Percentiles rank a stretch among this genome's conserved stretches.
Evolutionary conservation across 2,329 filamentous ascomycete species (phyloP).

Genomic region (Rhytidhysteron rufulum): DNA sequence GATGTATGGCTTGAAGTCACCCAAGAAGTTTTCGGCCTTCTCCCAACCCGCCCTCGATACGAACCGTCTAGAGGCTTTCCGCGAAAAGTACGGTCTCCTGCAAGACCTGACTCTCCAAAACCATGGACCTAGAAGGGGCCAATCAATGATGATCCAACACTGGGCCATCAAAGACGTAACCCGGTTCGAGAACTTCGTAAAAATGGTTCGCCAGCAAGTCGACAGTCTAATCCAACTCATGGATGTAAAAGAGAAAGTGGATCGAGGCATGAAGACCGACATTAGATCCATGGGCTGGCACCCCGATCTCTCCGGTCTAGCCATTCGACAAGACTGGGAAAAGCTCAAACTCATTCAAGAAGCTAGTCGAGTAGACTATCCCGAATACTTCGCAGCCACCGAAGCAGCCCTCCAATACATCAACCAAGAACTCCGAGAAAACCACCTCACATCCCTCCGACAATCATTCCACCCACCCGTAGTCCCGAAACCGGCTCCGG

Average conservation of each 20-base stretch:
- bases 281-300: constrained; percentile 49
- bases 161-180: constrained; percentile 41
- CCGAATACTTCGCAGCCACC: constrained; percentile 41
- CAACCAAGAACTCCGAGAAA: constrained; percentile 27
- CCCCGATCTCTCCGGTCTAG: constrained; percentile 36
- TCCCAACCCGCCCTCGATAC: constrained; percentile 42
- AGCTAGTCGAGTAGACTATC: constrained; percentile 40
- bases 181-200: constrained; percentile 41
- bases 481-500: not conserved
- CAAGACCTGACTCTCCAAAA: constrained; percentile 35
- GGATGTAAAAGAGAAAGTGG: constrained; percentile 41
- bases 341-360: constrained; percentile 45
- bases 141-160: constrained; percentile 31
- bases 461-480: not conserved
- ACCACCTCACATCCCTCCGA: constrained; percentile 2
- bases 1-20: constrained; percentile 43
- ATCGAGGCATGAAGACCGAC: constrained; percentile 42
- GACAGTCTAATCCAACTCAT: constrained; percentile 43
- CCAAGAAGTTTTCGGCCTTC: constrained; percentile 35
- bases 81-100: constrained; percentile 42
- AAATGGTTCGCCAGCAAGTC: constrained; percentile 39
- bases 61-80: constrained; percentile 42
- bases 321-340: constrained; percentile 31
- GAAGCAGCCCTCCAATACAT: constrained; percentile 44
- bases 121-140: constrained; percentile 28